Base-by-base conservation (phyloP, 2,329 filamentous ascomycete species). In the Hypoxylon sp. region DNA sequence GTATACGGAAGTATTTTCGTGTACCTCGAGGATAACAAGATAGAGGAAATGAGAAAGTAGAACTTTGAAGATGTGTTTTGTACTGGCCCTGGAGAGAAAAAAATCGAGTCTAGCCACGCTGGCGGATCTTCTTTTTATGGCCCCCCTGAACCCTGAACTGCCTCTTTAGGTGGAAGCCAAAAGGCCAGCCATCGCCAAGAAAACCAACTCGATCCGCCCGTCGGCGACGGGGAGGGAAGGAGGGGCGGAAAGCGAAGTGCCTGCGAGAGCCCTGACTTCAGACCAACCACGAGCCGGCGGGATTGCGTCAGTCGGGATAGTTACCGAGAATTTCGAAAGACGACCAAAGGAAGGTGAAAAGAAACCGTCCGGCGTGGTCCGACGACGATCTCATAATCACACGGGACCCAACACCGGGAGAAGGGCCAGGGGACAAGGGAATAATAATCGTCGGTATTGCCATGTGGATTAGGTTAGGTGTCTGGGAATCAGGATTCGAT, bases 301-400 rank as follows among this genome's bases (percentile, higher is more conserved):
- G 64, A 58, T 69, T 62, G 61, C 57, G 54, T 65, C 50, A 56
- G 33, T 67, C 57, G 61, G 67, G 60, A 64, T 61, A 24, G 45
- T 53, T 53, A 32, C 56, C 56, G 55, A 32, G 22, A 40, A 48
- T 18, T 44, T 56, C 33, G 52, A 40, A 36, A 45, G 20, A 32
- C 28, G n/a, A 48, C 54, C 36, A 53, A 45, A 49, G 32, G 20
- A 56, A 12, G 24, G 5, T 38, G 51, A 42, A 38, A 30, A 58
- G 52, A 22, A 61, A 38, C 52, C 52, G 32, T 56, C 42, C 64
- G 67, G 64, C 57, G 54, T 67, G 57, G 64, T 57, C 64, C 64
- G 67, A 69, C 51, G 14, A 64, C 53, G 57, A 64, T 53, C 55
- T 58, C 40, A 63, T 54, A 48, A 61, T 63, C 62, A 58, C 59